Conservation (phyloP, 2,329 filamentous ascomycete species). For the Fusarium graminum region DNA sequence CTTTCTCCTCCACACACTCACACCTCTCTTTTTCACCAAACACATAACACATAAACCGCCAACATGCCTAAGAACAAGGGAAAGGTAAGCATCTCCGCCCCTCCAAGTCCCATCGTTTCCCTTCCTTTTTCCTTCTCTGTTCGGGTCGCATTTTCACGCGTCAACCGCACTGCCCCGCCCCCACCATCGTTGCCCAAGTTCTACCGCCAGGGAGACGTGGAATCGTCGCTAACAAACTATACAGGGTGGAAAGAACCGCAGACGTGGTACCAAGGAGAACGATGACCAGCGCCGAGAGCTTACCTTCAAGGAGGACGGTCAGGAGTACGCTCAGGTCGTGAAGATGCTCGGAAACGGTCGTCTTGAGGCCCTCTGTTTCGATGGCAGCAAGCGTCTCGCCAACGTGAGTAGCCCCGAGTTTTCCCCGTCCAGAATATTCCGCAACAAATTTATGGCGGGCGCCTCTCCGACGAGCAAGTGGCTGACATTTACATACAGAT, state of each 20-base stretch:
- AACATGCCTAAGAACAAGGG: conserved; percentile 99
- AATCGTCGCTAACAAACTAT: conserved; percentile 39
- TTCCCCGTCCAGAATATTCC: conserved; percentile 8
- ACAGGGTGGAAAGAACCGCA: conserved; percentile 97
- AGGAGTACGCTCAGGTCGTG: conserved; percentile 70
- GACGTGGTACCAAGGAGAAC: conserved; percentile 99
- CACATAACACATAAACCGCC: conserved; percentile 33
- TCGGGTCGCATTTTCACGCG: conserved; percentile 31
- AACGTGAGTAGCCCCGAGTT: conserved; percentile 52
- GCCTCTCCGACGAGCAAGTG: conserved; percentile 49
- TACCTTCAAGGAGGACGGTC: conserved; percentile 98
- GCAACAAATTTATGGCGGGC: neutral
- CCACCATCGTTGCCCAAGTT: conserved; percentile 45
- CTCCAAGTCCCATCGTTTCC: neutral
- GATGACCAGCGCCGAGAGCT: conserved; percentile 99
- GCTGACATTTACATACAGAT: conserved; percentile 69
- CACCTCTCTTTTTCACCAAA: conserved; percentile 18
- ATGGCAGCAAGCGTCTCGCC: conserved; percentile 70
- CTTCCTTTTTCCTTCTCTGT: neutral
- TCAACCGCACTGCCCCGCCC: conserved; percentile 47
- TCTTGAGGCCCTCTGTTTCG: conserved; percentile 93
- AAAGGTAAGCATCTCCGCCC: conserved; percentile 75
- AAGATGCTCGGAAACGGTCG: conserved; percentile 98
- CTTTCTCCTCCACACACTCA: conserved; percentile 28
- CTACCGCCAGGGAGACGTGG: conserved; percentile 24